Evolutionary conservation across 108 stramenopile species (phyloP).

Genomic region (Ochromonas danica): DNA sequence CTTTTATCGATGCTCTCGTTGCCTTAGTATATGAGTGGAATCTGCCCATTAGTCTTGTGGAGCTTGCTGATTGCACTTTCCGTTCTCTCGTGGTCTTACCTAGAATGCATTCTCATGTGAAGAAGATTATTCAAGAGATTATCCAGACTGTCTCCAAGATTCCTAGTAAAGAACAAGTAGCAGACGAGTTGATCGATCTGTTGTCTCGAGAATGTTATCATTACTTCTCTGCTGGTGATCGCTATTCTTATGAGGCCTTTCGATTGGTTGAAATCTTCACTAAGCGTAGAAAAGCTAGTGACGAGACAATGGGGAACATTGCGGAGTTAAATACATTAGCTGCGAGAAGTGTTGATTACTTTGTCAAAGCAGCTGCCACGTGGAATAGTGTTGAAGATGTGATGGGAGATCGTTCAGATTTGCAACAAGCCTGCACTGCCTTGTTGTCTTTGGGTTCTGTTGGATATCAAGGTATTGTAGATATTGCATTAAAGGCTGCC

Average conservation of each 20-base stretch:
- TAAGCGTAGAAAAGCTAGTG: background rate
- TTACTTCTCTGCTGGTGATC: conserved; percentile 26
- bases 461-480: background rate
- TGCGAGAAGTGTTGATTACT: background rate
- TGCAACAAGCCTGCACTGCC: background rate
- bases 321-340: background rate
- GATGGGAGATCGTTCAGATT: background rate
- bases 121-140: background rate
- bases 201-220: conserved; percentile 16
- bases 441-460: background rate
- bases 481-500: background rate
- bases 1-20: background rate
- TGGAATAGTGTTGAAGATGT: conserved; percentile 8
- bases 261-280: background rate
- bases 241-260: background rate
- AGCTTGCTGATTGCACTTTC: background rate
- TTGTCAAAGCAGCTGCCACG: background rate
- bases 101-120: background rate
- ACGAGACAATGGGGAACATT: background rate
- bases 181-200: background rate
- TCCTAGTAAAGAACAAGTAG: background rate
- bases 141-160: background rate
- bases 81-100: background rate
- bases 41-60: background rate
- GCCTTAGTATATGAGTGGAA: background rate